These are phyloP conservation scores for Colletotrichum higginsianum DNA, from an alignment of 2,329 filamentous ascomycete species.

Conservation along the genomic window DNA sequence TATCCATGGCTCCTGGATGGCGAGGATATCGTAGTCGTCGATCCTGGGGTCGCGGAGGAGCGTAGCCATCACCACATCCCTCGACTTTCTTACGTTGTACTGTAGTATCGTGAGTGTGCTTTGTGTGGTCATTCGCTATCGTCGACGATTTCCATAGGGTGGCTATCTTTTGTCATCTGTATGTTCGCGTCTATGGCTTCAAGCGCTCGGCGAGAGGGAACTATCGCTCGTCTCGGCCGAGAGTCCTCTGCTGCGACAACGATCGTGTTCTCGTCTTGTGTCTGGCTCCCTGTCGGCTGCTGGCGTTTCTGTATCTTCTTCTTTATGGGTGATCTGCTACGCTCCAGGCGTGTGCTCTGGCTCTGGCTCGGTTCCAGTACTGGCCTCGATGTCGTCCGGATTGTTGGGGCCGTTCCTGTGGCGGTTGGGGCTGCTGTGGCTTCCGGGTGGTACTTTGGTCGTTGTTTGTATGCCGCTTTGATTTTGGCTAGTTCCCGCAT, in stretches of 20 bases:
- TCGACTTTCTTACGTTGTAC: conserved; percentile 31
- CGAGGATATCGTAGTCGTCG: conserved; percentile 21
- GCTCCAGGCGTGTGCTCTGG: background rate
- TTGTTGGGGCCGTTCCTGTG: no score
- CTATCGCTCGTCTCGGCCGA: background rate
- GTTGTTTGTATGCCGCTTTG: conserved; percentile 10
- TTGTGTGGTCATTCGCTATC: background rate
- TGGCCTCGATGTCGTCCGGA: background rate
- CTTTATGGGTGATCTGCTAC: conserved; percentile 3
- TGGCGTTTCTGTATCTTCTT: conserved; percentile 12
- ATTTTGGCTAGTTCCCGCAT: background rate
- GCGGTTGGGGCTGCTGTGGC: no score
- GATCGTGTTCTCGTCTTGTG: conserved; percentile 1
- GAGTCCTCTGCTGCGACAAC: conserved; percentile 3
- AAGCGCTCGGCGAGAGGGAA: conserved; percentile 4
- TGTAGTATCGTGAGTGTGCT: background rate
- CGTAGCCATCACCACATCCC: conserved; percentile 10
- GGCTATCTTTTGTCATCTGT: background rate
- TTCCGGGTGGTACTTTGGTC: conserved; percentile 24
- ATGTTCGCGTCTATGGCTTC: background rate
- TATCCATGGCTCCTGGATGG: conserved; percentile 17
- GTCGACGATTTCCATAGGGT: background rate
- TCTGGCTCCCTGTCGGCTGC: background rate
- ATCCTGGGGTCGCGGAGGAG: conserved; percentile 25
- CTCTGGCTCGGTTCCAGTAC: conserved; percentile 9